Base-by-base conservation (phyloP, 2,329 filamentous ascomycete genomes). In the Simplicillium sp. region DNA sequence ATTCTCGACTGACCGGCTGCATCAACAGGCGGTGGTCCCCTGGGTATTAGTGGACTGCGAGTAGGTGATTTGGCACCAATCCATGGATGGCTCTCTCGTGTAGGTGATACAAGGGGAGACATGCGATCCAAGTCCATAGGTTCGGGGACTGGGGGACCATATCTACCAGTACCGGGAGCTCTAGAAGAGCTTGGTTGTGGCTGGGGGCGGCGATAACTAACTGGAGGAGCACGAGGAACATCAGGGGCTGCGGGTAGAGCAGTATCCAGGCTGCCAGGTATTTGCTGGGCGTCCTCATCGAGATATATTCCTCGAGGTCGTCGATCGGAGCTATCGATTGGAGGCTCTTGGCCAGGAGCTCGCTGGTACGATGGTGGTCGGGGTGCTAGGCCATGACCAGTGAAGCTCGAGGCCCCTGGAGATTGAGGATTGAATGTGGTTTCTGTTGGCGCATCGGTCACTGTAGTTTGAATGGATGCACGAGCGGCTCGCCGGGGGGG, bases 351-450 rank as follows among this genome's bases (percentile, higher is more conserved):
- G 20, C 20, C 20, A 9, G 20, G 20, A 25, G 57, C 62, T 57
- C 71, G 72, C 42, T 71, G 67, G 42, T 74, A 67, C 2, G 76
- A 77, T n/a, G 73, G 65, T 32, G 77, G 77, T 43, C 75, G 69
- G 39, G 77, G 75, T 49, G 75, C 70, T 46, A 80, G 65, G 18
- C 74, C 75, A 48, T 69, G 62, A 41, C 58, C 64, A 36, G 60
- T 60, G 51, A 75, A 73, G 51, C 59, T 71, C 25, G 73, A 68
- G 40, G 64, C 57, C 35, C 67, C 67, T 34, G 77, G 75, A 29
- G 76, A 78, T 47, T 71, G 69, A 36, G 76, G 73, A 50, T 73
- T 78, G 53, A 73, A 66, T 36, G 75, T 78, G 38, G 75, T 75
- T 44, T 78, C 71, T 49, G 75, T 75, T 41, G 65, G 65, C 48